Base-by-base conservation (phyloP, 495 filamentous ascomycete genomes). In the Daldinia decipiens region DNA sequence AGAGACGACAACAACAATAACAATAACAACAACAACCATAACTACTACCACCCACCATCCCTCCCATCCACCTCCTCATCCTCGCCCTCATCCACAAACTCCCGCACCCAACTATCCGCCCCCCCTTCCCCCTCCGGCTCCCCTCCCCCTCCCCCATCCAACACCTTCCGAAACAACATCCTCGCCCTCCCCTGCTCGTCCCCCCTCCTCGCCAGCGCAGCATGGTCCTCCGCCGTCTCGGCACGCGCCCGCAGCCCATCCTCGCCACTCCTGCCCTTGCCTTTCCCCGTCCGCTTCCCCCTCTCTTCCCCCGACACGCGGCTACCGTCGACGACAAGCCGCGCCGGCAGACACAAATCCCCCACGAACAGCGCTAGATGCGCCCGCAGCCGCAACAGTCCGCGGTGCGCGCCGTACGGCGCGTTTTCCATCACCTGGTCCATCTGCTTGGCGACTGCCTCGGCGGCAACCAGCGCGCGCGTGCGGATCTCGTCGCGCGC, bases 321-420 rank as follows among this genome's bases (percentile, higher is more conserved):
- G 11, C 5, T 34, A 13, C 57, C 65, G 6, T 34, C 47, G n/a
- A 54, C 64, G 15, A 63, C 26, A 24, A 77, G 60, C 15, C 72
- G 72, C 39, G 72, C 65, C 2, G 80, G 74, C 58, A 82, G 54
- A 13, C 52, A 62, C 58, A 95, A 74, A 68, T 94, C 91, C 2
- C 79, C 87, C 24, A 92, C 80, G 85, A 90, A 94, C 29, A 92
- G 77, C 9, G 82, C 86, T 7, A 92, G 79, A 86, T 91, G 92
- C 8, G 82, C 91, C 47, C 89, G 79, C 9, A 94, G 78, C 59
- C 87, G 78, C 36, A 91, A 80, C 56, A 95, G 74, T 54, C 83
- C 82, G 9, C 80, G 64, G 47, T 85, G 85, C 50, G 87, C 83
- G 1, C 86, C 87, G 73, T 88, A 93, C 1, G 92, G 91, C 32